Conservation (phyloP, 768 basidiomycete genomes). For the Leucocoprinus sp. region DNA sequence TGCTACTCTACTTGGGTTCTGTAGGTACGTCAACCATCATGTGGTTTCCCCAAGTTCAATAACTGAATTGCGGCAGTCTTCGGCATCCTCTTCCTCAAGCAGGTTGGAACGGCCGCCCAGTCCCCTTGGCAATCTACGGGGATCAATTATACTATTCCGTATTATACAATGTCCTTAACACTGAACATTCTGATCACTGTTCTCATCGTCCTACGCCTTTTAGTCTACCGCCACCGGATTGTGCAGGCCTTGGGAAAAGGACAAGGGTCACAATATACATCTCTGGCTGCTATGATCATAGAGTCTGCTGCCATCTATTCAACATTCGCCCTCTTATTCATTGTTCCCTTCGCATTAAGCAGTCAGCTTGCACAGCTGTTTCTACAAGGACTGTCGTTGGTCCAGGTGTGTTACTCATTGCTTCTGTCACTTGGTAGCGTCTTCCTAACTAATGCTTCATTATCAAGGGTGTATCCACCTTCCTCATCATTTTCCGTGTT, state of each 20-base stretch:
- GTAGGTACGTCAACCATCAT: background rate
- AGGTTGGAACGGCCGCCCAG: slow-evolving; percentile 3
- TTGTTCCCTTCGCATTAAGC: slow-evolving; percentile 28
- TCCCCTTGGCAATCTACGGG: background rate
- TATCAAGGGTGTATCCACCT: slow-evolving; percentile 10
- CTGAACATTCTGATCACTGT: slow-evolving; percentile 23
- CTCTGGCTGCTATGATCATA: slow-evolving; percentile 22
- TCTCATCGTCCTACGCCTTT: slow-evolving; percentile 19
- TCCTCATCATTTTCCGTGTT: slow-evolving; percentile 11
- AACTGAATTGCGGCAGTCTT: background rate
- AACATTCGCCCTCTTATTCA: slow-evolving; percentile 26
- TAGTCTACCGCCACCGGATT: slow-evolving; percentile 16
- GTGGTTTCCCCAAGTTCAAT: background rate
- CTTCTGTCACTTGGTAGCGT: no score
- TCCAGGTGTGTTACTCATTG: slow-evolving; percentile 23
- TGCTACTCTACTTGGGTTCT: background rate
- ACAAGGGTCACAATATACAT: slow-evolving; percentile 17
- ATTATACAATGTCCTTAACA: slow-evolving; percentile 19
- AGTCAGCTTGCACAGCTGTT: slow-evolving; percentile 26
- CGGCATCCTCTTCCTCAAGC: slow-evolving; percentile 5
- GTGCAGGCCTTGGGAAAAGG: slow-evolving; percentile 2
- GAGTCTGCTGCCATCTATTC: slow-evolving; percentile 21
- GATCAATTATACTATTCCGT: slow-evolving; percentile 18
- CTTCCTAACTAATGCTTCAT: no score
- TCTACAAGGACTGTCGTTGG: slow-evolving; percentile 31